Base-by-base conservation (phyloP, 331 rosid genomes). In the Acacia concinna region DNA sequence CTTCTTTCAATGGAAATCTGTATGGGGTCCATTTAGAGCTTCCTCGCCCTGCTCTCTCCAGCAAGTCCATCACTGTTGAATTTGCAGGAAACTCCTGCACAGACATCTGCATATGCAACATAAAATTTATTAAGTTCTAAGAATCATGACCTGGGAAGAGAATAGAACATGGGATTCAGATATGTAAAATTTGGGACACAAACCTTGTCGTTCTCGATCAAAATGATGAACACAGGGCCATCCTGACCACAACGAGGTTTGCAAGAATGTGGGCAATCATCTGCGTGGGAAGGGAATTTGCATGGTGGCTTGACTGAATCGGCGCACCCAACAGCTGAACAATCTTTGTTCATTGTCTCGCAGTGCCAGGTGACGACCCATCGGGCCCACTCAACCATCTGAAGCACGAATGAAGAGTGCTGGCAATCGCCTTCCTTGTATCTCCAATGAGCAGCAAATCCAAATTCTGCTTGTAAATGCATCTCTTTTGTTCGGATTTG, bases 381-480 rank as follows among this genome's bases (percentile, higher is more conserved):
- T 71, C 98, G 91, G 41, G 97, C 99, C 98, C 99, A 93, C 85
- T 96, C 98, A 3, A 96, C 94, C 99, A 93, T 93, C 91, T 93
- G 98, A 78, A 96, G 94, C 79, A 93, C 98, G 78, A 90, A 91
- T 1, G 94, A 87, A 31, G 98, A 82, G 79, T 85, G 97, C 82
- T 90, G 90, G 78, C 97, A 83, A 62, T 96, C 94, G 21, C 97
- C 98, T 88, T 96, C 99, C 86, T 96, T 96, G 83, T 96, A 96
- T 70, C 99, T 90, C 99, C 99, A 96, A 83, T 96, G 99, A 71
- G 99, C 99, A 38, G 99, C 99, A 82, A 96, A 88, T 79, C 99
- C 99, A 80, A 86, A 93, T 81, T 96, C 99, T 0, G 99, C 98
- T 83, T 96, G 98, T 84, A 93, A 83, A 84, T 96, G 97, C 99